These are phyloP conservation scores for Letharia lupina DNA, from an alignment of 495 filamentous ascomycete genomes.

Conservation along the genomic window DNA sequence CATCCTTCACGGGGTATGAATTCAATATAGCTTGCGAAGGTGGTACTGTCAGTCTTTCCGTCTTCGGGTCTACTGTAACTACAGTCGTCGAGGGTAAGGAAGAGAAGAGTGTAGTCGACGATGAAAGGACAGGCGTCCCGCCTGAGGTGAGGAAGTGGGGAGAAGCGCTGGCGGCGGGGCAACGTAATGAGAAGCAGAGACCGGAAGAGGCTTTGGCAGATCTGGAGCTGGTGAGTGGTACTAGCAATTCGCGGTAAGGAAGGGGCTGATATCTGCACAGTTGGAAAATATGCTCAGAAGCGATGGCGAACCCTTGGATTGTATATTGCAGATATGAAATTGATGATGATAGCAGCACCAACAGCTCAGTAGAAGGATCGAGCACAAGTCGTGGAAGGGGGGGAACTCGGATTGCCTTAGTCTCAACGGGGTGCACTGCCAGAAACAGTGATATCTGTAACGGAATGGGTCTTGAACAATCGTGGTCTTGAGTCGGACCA, in stretches of 20 bases:
- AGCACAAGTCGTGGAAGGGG: too few species aligned
- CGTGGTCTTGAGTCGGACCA: too few species aligned
- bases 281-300: constrained; percentile 18
- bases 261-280: constrained; percentile 1
- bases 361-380: too few species aligned
- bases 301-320: constrained; percentile 13
- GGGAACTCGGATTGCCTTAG: too few species aligned
- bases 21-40: constrained; percentile 18
- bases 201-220: constrained; percentile 20
- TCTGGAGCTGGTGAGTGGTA: constrained; percentile 36
- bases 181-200: constrained; percentile 10
- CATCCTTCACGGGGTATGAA: constrained; percentile 11
- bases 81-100: constrained; percentile 14
- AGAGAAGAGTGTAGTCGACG: constrained; percentile 9
- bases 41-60: constrained; percentile 16
- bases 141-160: constrained; percentile 20
- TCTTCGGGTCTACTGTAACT: constrained; percentile 3
- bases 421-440: too few species aligned
- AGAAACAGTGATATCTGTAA: too few species aligned
- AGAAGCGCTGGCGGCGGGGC: constrained; percentile 14
- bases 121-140: constrained; percentile 22
- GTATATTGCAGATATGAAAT: constrained; percentile 7
- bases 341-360: background rate
- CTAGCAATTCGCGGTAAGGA: constrained; percentile 36
- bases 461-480: too few species aligned